Percentiles rank a stretch among this genome's conserved stretches.
Conservation (phyloP, 768 basidiomycete species). For the Mycena vitilis region DNA sequence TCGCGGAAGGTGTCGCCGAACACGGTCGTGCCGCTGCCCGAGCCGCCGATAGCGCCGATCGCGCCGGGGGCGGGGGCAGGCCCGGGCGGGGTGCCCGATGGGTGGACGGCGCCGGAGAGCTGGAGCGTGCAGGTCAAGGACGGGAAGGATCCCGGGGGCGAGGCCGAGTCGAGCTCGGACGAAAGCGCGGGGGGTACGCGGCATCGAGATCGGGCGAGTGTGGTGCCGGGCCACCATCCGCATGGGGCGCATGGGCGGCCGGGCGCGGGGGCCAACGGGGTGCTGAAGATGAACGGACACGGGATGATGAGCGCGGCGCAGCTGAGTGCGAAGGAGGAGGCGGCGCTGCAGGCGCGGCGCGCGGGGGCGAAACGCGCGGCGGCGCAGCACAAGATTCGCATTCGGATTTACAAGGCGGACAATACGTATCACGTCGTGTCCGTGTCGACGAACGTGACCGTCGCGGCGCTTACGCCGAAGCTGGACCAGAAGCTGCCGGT, state of each 20-base stretch:
- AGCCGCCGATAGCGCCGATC: conserved; percentile 10
- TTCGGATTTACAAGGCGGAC: conserved; percentile 84
- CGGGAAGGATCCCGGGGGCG: conserved; percentile 46
- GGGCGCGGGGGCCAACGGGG: not conserved
- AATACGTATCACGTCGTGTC: conserved; percentile 77
- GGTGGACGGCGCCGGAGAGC: conserved; percentile 7
- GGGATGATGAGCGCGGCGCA: conserved; percentile 58
- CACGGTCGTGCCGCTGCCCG: conserved; percentile 44
- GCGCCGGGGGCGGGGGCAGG: too few species aligned
- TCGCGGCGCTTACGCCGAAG: conserved; percentile 34
- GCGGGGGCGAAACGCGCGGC: conserved; percentile 43
- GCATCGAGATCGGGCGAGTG: conserved; percentile 16
- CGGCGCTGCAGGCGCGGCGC: conserved; percentile 67
- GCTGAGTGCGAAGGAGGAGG: conserved; percentile 52
- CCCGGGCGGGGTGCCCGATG: not conserved
- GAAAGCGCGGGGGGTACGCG: conserved; percentile 37
- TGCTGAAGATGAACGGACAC: not conserved
- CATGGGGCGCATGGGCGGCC: not conserved
- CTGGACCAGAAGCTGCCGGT: conserved; percentile 36
- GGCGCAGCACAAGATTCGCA: conserved; percentile 68
- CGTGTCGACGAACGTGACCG: conserved; percentile 70
- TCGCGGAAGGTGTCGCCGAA: conserved; percentile 66
- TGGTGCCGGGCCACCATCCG: conserved; percentile 51
- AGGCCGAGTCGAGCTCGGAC: conserved; percentile 46
- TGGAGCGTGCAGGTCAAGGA: conserved; percentile 74